Conservation (phyloP, 306 rosid genomes). For the Quercus suber region DNA sequence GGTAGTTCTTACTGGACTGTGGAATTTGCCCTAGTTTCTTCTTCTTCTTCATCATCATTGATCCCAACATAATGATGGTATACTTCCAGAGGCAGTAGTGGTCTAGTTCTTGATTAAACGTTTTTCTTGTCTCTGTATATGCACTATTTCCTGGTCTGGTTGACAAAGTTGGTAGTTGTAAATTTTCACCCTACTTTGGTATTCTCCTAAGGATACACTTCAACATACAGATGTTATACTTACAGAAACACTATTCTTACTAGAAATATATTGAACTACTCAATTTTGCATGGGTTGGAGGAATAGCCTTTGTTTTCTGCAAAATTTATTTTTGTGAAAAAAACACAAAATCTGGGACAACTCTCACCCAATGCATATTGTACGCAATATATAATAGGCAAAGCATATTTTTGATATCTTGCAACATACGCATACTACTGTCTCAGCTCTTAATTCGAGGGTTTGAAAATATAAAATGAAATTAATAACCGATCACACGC, state of each 20-base stretch:
- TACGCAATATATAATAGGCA: not conserved
- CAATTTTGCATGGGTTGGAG: not conserved
- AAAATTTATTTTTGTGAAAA: not conserved
- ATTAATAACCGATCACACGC: not conserved
- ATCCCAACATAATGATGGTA: not conserved
- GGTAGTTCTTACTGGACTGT: not conserved
- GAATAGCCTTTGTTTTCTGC: not conserved
- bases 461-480: not conserved
- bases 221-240: not conserved
- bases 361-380: not conserved
- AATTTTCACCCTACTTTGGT: not conserved
- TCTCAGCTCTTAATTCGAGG: not conserved
- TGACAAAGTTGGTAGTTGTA: not conserved
- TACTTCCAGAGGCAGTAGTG: not conserved
- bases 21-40: not conserved
- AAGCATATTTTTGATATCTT: not conserved
- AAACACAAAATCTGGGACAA: not conserved
- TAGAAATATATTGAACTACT: not conserved
- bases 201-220: not conserved
- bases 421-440: not conserved
- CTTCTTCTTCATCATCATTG: too few species aligned
- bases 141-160: not conserved
- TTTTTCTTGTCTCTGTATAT: not conserved
- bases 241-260: not conserved
- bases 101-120: not conserved